These are phyloP conservation scores for Suillus lakei DNA, from an alignment of 768 basidiomycete genomes.

Conservation along the genomic window DNA sequence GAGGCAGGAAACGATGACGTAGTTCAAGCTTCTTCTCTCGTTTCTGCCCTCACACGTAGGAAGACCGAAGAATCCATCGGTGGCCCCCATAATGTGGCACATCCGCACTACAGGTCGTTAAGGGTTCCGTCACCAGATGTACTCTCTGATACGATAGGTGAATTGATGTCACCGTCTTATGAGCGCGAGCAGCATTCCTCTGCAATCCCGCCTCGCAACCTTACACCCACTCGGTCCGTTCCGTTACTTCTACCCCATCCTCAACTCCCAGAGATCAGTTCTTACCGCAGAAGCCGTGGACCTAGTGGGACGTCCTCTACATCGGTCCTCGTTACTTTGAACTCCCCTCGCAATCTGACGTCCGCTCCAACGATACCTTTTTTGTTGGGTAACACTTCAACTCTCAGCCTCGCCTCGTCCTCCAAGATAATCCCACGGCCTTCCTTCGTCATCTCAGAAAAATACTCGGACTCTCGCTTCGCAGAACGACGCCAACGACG, in stretches of 20 bases:
- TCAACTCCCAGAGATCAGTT: background rate
- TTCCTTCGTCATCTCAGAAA: background rate
- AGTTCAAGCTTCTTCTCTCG: background rate
- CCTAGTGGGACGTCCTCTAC: background rate
- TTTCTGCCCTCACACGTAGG: background rate
- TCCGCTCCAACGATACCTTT: background rate
- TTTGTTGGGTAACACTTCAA: background rate
- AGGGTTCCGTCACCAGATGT: background rate
- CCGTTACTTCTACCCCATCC: background rate
- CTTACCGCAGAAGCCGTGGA: no score
- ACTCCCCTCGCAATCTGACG: background rate
- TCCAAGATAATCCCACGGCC: background rate
- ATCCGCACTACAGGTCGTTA: background rate
- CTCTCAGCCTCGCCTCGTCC: background rate
- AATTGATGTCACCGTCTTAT: background rate
- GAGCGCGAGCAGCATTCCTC: background rate
- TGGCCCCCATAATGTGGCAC: no score
- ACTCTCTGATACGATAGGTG: background rate
- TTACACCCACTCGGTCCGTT: background rate
- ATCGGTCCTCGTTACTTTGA: background rate
- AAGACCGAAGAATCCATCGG: background rate
- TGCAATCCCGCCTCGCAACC: background rate
- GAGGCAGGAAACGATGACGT: background rate
- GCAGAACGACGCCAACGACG: conserved; percentile 23
- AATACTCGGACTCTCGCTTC: conserved; percentile 10